phyloP scores from a whole-genome alignment of 2,329 filamentous ascomycete species.

The Lachnellula subtilissima region DNA sequence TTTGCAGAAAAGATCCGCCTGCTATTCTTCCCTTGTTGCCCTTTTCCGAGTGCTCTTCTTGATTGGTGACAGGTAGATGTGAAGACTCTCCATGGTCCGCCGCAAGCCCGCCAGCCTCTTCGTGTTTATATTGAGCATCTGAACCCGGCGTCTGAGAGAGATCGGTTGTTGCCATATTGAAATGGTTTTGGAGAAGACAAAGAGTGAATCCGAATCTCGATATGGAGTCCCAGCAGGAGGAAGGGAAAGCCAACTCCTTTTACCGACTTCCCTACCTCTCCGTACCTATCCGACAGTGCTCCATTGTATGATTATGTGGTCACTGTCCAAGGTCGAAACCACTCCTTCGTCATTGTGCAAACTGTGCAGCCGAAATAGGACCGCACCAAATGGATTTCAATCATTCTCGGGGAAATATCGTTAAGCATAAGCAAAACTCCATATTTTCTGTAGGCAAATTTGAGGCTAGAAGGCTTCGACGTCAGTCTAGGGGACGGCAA shows the following conservation, averaged over 20 bases:
- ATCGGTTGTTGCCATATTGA: background rate
- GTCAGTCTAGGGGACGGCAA: background rate
- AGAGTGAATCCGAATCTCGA: background rate
- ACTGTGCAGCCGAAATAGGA: conserved; percentile 12
- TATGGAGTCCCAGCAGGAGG: background rate
- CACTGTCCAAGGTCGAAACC: background rate
- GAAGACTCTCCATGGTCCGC: conserved; percentile 4
- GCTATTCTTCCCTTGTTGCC: conserved; percentile 32
- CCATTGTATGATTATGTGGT: background rate
- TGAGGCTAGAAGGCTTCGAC: background rate
- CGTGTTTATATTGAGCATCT: background rate
- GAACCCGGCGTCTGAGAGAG: background rate
- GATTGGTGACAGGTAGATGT: conserved; percentile 12
- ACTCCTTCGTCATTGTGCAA: conserved; percentile 16
- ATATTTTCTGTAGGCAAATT: conserved; percentile 4
- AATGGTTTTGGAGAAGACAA: background rate
- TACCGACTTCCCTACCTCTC: background rate
- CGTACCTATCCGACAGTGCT: background rate
- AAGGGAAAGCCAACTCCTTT: background rate
- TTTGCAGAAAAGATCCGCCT: conserved; percentile 36
- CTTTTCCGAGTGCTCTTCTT: conserved; percentile 14
- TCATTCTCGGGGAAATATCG: conserved; percentile 11
- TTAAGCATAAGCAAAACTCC: conserved; percentile 1
- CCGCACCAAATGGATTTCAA: conserved; percentile 2
- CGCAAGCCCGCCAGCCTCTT: background rate